phyloP scores from a whole-genome alignment of 176 grass and related monocot species.

The Raddia distichophylla region DNA sequence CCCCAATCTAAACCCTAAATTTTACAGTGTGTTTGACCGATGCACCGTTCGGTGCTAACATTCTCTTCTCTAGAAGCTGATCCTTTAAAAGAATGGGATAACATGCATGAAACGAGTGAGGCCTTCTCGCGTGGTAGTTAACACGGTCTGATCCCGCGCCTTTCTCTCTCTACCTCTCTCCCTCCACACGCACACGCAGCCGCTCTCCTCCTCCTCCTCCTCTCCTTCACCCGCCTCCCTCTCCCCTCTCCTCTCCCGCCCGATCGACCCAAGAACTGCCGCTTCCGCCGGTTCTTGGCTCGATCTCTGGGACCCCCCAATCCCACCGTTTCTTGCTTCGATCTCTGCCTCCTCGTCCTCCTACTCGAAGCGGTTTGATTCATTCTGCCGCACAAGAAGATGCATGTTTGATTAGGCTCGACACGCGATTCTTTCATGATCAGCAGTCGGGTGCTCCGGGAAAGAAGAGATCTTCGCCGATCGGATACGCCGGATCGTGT shows the following conservation, averaged over 20 bases:
- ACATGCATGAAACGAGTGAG: background rate
- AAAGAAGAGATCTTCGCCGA: background rate
- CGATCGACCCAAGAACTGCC: constrained; percentile 39
- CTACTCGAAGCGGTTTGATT: background rate
- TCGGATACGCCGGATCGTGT: background rate
- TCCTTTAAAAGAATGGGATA: background rate
- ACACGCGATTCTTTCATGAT: background rate
- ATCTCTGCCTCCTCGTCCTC: background rate
- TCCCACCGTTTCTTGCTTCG: constrained; percentile 11
- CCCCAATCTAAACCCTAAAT: too few relatives aligned
- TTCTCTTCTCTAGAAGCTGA: too few relatives aligned
- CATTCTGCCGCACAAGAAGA: background rate
- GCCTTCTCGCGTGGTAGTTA: constrained; percentile 1
- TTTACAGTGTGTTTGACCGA: too few relatives aligned
- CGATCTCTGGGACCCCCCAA: constrained; percentile 35
- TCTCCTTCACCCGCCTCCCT: constrained; percentile 19
- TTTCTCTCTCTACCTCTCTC: constrained; percentile 50
- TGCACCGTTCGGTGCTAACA: too few relatives aligned
- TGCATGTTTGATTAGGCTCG: background rate
- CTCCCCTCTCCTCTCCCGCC: constrained; percentile 35
- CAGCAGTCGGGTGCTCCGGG: background rate
- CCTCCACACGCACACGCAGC: constrained; percentile 28
- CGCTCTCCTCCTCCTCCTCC: constrained; percentile 33
- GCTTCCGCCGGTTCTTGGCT: constrained; percentile 49
- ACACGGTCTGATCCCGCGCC: constrained; percentile 44